phyloP scores from a whole-genome alignment of 345 rosid genomes.

The Rhizophora mangle region DNA sequence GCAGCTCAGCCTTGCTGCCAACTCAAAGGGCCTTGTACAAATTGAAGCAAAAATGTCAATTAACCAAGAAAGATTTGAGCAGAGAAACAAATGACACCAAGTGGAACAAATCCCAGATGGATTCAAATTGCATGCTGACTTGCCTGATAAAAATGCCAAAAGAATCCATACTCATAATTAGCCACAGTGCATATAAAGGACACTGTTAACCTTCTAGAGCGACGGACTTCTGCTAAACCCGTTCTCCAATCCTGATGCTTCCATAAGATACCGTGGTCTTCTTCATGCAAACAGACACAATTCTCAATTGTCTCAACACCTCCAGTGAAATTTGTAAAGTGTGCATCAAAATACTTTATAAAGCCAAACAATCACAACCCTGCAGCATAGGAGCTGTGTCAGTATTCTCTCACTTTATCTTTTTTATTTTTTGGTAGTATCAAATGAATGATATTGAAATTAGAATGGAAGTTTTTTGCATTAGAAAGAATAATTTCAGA shows the following conservation, averaged over 20 bases:
- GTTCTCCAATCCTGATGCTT: conserved; percentile 99
- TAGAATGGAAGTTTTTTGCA: not conserved
- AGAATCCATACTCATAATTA: conserved; percentile 89
- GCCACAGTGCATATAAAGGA: conserved; percentile 89
- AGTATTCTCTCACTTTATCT: not conserved
- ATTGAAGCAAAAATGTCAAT: conserved; percentile 6
- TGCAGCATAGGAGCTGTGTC: conserved; percentile 21
- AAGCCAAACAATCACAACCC: conserved; percentile 91
- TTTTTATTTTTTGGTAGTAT: too few relatives aligned
- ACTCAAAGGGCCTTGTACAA: conserved; percentile 10
- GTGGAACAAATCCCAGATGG: conserved; percentile 7
- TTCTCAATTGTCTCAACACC: conserved; percentile 91
- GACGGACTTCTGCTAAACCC: conserved; percentile 89
- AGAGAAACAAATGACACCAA: conserved; percentile 5
- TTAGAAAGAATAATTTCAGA: not conserved
- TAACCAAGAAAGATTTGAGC: not conserved
- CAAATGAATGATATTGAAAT: not conserved
- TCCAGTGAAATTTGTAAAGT: conserved; percentile 82
- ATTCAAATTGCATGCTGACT: conserved; percentile 14
- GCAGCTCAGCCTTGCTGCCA: conserved; percentile 9
- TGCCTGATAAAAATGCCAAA: conserved; percentile 96
- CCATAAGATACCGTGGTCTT: conserved; percentile 91
- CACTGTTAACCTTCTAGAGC: conserved; percentile 84
- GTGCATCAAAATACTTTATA: conserved; percentile 91
- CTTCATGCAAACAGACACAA: conserved; percentile 93